Evolutionary conservation across 352 stramenopile species (phyloP).

Genomic region (Phytophthora pistaciae): DNA sequence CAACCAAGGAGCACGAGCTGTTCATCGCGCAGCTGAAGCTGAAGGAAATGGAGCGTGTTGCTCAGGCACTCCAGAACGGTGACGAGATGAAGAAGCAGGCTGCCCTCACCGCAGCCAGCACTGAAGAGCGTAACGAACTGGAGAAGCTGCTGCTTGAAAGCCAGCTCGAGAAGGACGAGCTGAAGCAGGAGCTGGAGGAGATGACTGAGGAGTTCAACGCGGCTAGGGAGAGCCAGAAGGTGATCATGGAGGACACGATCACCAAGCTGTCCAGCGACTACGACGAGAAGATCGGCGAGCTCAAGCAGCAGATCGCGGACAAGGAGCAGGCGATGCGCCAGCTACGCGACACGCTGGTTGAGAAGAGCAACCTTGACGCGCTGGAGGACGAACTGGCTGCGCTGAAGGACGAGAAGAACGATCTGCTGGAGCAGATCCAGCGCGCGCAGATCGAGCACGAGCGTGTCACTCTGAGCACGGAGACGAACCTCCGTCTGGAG

Average conservation of each 20-base stretch:
- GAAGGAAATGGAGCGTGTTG: conserved; percentile 66
- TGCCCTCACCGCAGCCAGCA: conserved; percentile 36
- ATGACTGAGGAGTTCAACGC: conserved; percentile 49
- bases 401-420: conserved; percentile 60
- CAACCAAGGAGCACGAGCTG: conserved; percentile 74
- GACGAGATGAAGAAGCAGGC: conserved; percentile 46
- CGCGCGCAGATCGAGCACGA: conserved; percentile 50
- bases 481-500: conserved; percentile 38
- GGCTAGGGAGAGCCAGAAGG: conserved; percentile 47
- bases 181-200: conserved; percentile 62
- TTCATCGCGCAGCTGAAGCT: conserved; percentile 67
- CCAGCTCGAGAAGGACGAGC: conserved; percentile 59
- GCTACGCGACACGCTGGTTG: conserved; percentile 52
- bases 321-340: conserved; percentile 60
- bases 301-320: conserved; percentile 50
- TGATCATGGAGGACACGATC: conserved; percentile 50
- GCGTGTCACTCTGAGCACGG: conserved; percentile 38
- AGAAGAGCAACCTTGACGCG: conserved; percentile 57
- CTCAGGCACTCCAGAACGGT: conserved; percentile 35
- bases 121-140: conserved; percentile 51
- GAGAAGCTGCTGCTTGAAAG: conserved; percentile 62
- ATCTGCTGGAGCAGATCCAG: conserved; percentile 55
- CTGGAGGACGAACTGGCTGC: conserved; percentile 51
- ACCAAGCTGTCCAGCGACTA: conserved; percentile 60
- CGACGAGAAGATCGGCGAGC: conserved; percentile 48